Evolutionary conservation across 495 filamentous ascomycete genomes (phyloP).

Genomic region (Neurospora intermedia): DNA sequence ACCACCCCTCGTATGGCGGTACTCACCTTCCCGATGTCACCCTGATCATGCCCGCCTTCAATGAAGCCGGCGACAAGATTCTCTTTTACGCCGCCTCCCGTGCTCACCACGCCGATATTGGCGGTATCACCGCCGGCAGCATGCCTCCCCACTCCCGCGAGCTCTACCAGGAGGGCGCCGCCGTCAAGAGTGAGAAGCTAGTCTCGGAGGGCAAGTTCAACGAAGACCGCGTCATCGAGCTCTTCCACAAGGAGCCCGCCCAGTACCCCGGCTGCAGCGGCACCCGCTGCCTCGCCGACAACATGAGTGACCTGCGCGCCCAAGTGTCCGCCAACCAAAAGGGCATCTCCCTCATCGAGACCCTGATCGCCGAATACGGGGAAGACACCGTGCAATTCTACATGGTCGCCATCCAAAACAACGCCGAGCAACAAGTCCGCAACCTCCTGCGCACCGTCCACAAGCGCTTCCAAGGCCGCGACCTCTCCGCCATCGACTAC

Average conservation of each 20-base stretch:
- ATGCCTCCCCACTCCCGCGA: slow-evolving; percentile 95
- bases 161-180: slow-evolving; percentile 87
- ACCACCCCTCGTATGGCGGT: slow-evolving; percentile 91
- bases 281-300: slow-evolving; percentile 83
- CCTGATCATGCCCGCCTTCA: slow-evolving; percentile 85
- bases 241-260: slow-evolving; percentile 75
- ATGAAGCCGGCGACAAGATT: slow-evolving; percentile 63
- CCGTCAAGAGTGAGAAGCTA: slow-evolving; percentile 89
- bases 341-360: slow-evolving; percentile 80
- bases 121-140: slow-evolving; percentile 87
- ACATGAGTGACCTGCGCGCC: slow-evolving; percentile 91
- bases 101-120: slow-evolving; percentile 95
- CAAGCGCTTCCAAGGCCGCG: slow-evolving; percentile 63
- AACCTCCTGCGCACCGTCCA: slow-evolving; percentile 72
- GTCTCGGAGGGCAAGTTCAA: slow-evolving; percentile 85
- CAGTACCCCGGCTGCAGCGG: slow-evolving; percentile 80
- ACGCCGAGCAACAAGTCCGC: slow-evolving; percentile 78
- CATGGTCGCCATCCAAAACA: slow-evolving; percentile 88
- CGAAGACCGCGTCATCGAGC: slow-evolving; percentile 73
- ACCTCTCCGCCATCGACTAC: slow-evolving; percentile 67
- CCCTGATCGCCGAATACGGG: slow-evolving; percentile 80
- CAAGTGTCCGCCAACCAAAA: slow-evolving; percentile 96
- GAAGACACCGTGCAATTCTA: slow-evolving; percentile 90
- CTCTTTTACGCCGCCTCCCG: slow-evolving; percentile 95
- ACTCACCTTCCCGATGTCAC: slow-evolving; percentile 81